Conservation (phyloP, 1,139 yeast species). For the Debaryomyces nepalensis region DNA sequence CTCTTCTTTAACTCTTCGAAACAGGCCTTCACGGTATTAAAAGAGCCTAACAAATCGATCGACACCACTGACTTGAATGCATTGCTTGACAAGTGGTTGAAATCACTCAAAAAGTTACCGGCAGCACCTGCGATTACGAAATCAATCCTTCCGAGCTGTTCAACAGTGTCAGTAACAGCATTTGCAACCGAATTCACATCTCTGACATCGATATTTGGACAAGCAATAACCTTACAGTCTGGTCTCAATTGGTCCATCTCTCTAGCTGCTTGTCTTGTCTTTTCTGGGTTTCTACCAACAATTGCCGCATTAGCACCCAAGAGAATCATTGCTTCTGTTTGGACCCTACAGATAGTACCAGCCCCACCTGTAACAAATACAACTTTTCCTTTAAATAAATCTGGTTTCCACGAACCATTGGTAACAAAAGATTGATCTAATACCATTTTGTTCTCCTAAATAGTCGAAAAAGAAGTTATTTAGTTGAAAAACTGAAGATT, state of each 20-base stretch:
- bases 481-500: not conserved
- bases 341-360: constrained; percentile 88
- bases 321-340: constrained; percentile 77
- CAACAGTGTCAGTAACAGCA: constrained; percentile 70
- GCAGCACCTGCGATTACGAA: constrained; percentile 95
- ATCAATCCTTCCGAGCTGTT: constrained; percentile 73
- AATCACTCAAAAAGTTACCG: constrained; percentile 84
- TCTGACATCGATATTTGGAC: constrained; percentile 78
- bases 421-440: constrained; percentile 33
- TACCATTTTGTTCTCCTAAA: constrained; percentile 12
- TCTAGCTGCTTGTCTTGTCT: constrained; percentile 67
- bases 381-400: constrained; percentile 77
- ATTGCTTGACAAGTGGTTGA: constrained; percentile 75
- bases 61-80: constrained; percentile 86
- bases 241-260: constrained; percentile 61
- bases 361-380: constrained; percentile 95
- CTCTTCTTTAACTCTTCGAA: constrained; percentile 64
- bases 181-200: constrained; percentile 55
- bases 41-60: constrained; percentile 85
- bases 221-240: constrained; percentile 68
- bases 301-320: constrained; percentile 89
- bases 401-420: constrained; percentile 51
- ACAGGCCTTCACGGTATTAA: constrained; percentile 83
- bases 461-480: not conserved
- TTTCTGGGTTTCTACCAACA: constrained; percentile 71